Conservation (phyloP, 164 flowering plant species). For the Cinnamomum chago region DNA sequence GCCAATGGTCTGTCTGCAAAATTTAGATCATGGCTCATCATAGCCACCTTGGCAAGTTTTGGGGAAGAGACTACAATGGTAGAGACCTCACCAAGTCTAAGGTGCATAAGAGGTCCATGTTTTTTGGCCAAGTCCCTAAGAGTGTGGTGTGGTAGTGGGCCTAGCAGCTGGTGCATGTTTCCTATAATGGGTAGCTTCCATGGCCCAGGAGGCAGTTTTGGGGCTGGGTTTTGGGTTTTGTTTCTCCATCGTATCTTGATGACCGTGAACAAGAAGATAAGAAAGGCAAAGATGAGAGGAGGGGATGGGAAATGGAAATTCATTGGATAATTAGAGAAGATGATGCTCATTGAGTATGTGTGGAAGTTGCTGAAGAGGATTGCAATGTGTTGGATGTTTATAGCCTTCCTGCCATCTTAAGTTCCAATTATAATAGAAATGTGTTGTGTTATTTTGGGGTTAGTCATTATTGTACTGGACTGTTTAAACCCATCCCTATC, state of each 20-base stretch:
- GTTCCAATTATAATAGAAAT: too few species aligned
- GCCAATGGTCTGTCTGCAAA: constrained; percentile 14
- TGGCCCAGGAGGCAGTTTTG: constrained; percentile 15
- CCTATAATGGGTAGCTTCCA: constrained; percentile 12
- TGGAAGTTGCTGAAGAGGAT: too few species aligned
- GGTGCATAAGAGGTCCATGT: constrained; percentile 9
- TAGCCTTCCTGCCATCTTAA: too few species aligned
- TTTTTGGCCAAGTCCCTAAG: constrained; percentile 3
- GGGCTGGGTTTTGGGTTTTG: neutral
- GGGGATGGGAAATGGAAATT: neutral
- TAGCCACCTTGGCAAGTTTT: constrained; percentile 14
- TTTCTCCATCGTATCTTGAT: neutral
- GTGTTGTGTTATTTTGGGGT: too few species aligned
- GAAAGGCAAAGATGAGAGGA: neutral
- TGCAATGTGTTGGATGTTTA: too few species aligned
- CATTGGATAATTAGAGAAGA: neutral
- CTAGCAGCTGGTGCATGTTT: constrained; percentile 6
- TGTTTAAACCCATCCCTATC: too few species aligned
- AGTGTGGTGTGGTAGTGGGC: neutral
- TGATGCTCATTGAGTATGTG: too few species aligned
- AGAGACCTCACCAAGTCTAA: constrained; percentile 6
- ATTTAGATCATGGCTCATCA: constrained; percentile 20
- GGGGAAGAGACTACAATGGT: constrained; percentile 22
- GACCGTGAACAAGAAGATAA: neutral
- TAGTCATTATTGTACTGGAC: too few species aligned